Conservation (phyloP, 2,329 filamentous ascomycete species). For the Venturia asperata region DNA sequence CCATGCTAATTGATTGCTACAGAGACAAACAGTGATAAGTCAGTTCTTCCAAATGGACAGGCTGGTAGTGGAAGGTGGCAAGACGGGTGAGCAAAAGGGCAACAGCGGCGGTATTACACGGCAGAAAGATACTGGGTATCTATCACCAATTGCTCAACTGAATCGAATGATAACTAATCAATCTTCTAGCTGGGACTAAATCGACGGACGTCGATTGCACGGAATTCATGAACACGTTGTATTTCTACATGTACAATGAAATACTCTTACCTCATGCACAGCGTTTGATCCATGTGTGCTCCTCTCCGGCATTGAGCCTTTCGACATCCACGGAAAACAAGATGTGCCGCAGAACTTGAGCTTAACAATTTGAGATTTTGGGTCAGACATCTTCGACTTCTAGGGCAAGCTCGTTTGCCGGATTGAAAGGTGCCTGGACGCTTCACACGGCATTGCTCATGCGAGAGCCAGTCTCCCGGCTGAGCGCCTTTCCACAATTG, state of each 20-base stretch:
- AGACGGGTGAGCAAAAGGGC: constrained; percentile 67
- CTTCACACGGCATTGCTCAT: no score
- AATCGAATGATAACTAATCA: background rate
- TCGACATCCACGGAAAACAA: no score
- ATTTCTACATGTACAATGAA: background rate
- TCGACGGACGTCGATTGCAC: background rate
- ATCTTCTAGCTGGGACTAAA: constrained; percentile 9
- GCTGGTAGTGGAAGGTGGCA: constrained; percentile 84
- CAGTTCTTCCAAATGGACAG: constrained; percentile 90
- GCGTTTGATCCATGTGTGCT: background rate
- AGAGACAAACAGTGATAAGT: constrained; percentile 93
- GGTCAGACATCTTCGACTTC: no score
- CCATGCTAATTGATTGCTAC: constrained; percentile 34
- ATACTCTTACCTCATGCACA: background rate
- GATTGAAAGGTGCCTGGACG: no score
- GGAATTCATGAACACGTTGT: background rate
- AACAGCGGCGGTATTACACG: constrained; percentile 60
- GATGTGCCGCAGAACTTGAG: no score
- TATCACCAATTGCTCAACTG: background rate
- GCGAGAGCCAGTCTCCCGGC: no score
- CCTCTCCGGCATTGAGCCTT: no score
- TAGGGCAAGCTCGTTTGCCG: no score
- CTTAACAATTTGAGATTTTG: no score
- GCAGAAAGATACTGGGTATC: constrained; percentile 74
- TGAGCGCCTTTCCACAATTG: no score